Conservation (phyloP, 2,329 filamentous ascomycete species). For the Aureobasidium leucospermi region DNA sequence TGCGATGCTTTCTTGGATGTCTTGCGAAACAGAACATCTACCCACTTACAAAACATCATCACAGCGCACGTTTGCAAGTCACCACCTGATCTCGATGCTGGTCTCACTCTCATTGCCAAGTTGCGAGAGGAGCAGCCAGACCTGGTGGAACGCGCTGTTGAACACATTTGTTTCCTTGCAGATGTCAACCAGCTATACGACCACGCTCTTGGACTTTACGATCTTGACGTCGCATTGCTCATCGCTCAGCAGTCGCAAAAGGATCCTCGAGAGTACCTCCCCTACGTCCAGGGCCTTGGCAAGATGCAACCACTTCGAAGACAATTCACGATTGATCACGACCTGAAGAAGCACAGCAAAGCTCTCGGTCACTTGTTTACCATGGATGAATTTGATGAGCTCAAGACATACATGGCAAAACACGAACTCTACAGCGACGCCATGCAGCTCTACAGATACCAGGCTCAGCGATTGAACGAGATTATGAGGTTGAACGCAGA, state of each 20-base stretch:
- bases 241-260: constrained; percentile 95
- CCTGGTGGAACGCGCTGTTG: constrained; percentile 79
- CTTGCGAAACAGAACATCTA: constrained; percentile 55
- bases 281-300: constrained; percentile 84
- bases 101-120: constrained; percentile 68
- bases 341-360: constrained; percentile 68
- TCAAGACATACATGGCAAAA: constrained; percentile 69
- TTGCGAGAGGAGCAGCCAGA: constrained; percentile 59
- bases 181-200: constrained; percentile 91
- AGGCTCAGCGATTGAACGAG: constrained; percentile 55
- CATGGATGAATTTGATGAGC: constrained; percentile 67
- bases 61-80: constrained; percentile 91
- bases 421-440: constrained; percentile 73
- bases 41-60: constrained; percentile 79
- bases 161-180: constrained; percentile 95
- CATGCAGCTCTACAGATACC: constrained; percentile 77
- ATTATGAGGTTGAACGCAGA: constrained; percentile 75
- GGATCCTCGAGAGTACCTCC: constrained; percentile 90
- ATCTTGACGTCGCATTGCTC: constrained; percentile 80
- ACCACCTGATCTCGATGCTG: constrained; percentile 83
- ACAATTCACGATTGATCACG: constrained; percentile 80
- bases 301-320: constrained; percentile 62
- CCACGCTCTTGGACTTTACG: constrained; percentile 80
- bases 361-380: constrained; percentile 70
- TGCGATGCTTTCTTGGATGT: constrained; percentile 75